Conservation (phyloP, 306 rosid species). For the Hippophae gyantsensis region DNA sequence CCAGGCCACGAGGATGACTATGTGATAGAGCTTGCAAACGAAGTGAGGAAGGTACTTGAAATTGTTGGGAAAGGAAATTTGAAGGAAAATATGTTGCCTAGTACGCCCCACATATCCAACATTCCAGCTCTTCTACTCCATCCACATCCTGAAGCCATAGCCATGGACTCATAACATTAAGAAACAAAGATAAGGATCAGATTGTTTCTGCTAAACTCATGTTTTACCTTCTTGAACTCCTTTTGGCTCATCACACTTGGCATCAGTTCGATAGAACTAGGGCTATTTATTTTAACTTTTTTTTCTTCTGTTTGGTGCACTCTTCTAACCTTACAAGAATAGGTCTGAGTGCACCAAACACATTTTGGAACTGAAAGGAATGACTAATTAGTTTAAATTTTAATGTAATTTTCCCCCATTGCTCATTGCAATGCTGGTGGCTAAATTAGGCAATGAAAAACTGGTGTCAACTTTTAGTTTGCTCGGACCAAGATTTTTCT, state of each 20-base stretch:
- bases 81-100: slow-evolving; percentile 43
- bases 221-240: slow-evolving; percentile 1
- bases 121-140: slow-evolving; percentile 47
- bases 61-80: slow-evolving; percentile 27
- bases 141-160: slow-evolving; percentile 64
- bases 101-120: slow-evolving; percentile 38
- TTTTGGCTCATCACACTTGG: not conserved
- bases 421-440: no score
- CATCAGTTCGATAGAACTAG: slow-evolving; percentile 7
- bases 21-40: slow-evolving; percentile 86
- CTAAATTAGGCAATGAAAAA: no score
- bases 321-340: not conserved
- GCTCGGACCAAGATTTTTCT: no score
- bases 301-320: not conserved
- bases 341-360: slow-evolving; percentile 12
- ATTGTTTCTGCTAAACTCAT: slow-evolving; percentile 22
- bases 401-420: no score
- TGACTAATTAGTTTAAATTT: not conserved
- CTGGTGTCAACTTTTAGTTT: no score
- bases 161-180: slow-evolving; percentile 42
- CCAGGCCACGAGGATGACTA: slow-evolving; percentile 78
- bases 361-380: not conserved
- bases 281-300: not conserved
- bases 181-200: not conserved
- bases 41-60: slow-evolving; percentile 77